These are phyloP conservation scores for Eucalyptus erythrocorys DNA, from an alignment of 345 rosid species.

Conservation along the genomic window DNA sequence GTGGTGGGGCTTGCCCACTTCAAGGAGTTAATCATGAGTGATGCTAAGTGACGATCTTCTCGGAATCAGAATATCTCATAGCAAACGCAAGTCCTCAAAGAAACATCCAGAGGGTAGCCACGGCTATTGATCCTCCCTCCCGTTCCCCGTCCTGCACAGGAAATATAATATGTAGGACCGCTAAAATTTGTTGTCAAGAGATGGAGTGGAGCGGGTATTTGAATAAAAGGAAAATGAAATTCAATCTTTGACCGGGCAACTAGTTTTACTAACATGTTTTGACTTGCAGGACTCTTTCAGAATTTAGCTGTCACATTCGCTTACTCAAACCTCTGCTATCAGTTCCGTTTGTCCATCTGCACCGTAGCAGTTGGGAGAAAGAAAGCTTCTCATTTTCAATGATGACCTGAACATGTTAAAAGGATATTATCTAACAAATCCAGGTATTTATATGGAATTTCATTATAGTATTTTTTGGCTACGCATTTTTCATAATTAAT, in stretches of 20 bases:
- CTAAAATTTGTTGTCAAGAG: background rate
- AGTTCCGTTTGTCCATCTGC: background rate
- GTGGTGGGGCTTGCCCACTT: no score
- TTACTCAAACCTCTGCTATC: background rate
- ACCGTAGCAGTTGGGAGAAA: background rate
- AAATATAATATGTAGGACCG: background rate
- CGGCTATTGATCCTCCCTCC: background rate
- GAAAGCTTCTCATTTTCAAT: background rate
- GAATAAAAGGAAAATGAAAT: background rate
- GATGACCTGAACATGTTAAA: background rate
- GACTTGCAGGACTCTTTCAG: background rate
- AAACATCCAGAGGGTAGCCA: background rate
- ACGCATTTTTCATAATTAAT: background rate
- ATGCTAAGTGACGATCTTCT: no score
- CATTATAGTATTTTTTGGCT: background rate
- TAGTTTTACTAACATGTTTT: background rate
- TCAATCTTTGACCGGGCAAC: background rate
- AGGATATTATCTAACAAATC: background rate
- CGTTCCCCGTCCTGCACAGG: background rate
- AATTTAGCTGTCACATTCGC: background rate
- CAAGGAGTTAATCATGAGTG: no score
- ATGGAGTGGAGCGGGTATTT: background rate
- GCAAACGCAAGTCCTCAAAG: no score
- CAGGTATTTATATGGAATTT: background rate
- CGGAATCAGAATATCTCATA: no score